Conservation (phyloP, 495 filamentous ascomycete genomes). For the Hapsidospora chrysogenum region DNA sequence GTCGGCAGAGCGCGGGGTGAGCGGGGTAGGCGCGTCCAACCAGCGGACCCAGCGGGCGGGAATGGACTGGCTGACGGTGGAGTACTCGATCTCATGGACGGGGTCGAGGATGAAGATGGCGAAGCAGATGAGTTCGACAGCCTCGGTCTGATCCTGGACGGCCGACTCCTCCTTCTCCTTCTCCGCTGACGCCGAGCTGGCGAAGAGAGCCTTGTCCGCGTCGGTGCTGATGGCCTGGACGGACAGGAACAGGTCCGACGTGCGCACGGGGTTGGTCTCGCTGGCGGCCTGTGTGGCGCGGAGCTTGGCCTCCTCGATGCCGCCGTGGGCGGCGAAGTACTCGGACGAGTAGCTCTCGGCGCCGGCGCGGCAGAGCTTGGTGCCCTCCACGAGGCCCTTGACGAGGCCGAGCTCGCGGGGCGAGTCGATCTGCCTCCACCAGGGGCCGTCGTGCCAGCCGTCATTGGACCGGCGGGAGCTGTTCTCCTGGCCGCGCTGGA, state of each 20-base stretch:
- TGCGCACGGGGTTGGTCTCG: slow-evolving; percentile 77
- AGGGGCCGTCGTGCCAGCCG: slow-evolving; percentile 78
- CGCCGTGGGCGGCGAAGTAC: slow-evolving; percentile 59
- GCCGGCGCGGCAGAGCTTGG: slow-evolving; percentile 72
- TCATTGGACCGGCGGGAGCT: slow-evolving; percentile 39
- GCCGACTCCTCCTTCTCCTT: slow-evolving; percentile 33
- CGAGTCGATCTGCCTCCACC: slow-evolving; percentile 66
- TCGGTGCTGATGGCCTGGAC: slow-evolving; percentile 67
- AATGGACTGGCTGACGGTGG: slow-evolving; percentile 67
- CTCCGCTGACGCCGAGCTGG: slow-evolving; percentile 22
- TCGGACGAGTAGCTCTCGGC: slow-evolving; percentile 79
- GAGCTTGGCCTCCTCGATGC: slow-evolving; percentile 64
- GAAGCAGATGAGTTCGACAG: slow-evolving; percentile 50
- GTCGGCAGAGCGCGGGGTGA: slow-evolving; percentile 23
- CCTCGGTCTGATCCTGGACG: slow-evolving; percentile 32
- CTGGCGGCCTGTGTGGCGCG: slow-evolving; percentile 54
- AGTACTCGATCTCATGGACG: slow-evolving; percentile 77
- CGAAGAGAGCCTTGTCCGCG: slow-evolving; percentile 50
- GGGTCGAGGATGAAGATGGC: slow-evolving; percentile 90
- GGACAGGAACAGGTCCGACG: slow-evolving; percentile 85
- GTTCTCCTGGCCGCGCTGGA: slow-evolving; percentile 81
- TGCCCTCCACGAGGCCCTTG: slow-evolving; percentile 66
- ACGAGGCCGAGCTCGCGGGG: slow-evolving; percentile 68
- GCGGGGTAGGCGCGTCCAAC: slow-evolving; percentile 62
- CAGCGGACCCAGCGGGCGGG: slow-evolving; percentile 79